Conservation (phyloP, 805 yeast species). For the Nakazawaea holstii region DNA sequence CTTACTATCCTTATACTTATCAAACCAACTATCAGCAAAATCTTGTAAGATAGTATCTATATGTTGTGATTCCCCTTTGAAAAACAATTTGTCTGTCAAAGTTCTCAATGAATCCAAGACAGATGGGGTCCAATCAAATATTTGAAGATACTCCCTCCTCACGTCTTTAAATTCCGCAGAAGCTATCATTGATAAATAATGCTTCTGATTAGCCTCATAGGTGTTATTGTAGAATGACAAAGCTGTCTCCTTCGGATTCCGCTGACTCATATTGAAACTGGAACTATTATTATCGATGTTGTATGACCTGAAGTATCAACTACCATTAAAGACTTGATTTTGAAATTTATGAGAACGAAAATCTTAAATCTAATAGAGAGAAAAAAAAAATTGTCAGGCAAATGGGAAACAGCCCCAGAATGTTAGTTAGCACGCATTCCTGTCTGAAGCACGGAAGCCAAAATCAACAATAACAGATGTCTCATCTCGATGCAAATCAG, state of each 20-base stretch:
- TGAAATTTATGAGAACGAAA: no score
- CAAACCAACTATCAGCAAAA: slow-evolving; percentile 60
- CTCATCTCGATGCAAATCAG: no score
- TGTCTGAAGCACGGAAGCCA: no score
- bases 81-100: slow-evolving; percentile 61
- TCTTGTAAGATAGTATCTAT: slow-evolving; percentile 69
- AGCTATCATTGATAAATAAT: slow-evolving; percentile 3
- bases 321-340: no score
- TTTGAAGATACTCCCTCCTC: slow-evolving; percentile 9
- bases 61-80: slow-evolving; percentile 80
- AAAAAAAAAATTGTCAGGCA: no score
- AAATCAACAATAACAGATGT: no score
- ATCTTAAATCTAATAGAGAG: no score
- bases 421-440: no score
- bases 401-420: no score
- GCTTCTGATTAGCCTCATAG: slow-evolving; percentile 8
- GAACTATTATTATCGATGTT: no score
- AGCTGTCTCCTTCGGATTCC: slow-evolving; percentile 1
- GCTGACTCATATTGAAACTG: not conserved
- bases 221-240: slow-evolving; percentile 8
- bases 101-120: slow-evolving; percentile 51
- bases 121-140: slow-evolving; percentile 40
- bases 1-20: slow-evolving; percentile 36
- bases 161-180: not conserved
- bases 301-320: not conserved